These are phyloP conservation scores for Mucor lusitanicus DNA, from an alignment of 371 early-diverging fungal genomes.

Conservation along the genomic window DNA sequence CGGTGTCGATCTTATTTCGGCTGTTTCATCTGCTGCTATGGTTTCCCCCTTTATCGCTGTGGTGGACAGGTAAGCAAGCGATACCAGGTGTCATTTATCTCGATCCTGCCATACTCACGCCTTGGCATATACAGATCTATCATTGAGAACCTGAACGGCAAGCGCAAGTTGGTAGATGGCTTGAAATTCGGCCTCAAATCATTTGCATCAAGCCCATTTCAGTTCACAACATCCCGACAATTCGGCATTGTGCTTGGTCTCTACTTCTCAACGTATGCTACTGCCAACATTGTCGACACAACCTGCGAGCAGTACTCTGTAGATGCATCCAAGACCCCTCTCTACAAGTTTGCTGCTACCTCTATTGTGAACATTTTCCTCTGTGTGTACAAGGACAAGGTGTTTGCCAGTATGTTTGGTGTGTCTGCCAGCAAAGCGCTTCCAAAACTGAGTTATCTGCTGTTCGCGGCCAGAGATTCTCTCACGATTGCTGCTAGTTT, in stretches of 20 bases:
- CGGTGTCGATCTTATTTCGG: conserved; percentile 47
- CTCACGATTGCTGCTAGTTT: conserved; percentile 70
- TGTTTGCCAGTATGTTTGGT: conserved; percentile 67
- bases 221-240: conserved; percentile 47
- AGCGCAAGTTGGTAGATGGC: conserved; percentile 43
- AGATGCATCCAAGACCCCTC: conserved; percentile 23
- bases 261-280: conserved; percentile 59
- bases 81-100: not conserved
- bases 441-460: conserved; percentile 50
- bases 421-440: conserved; percentile 42
- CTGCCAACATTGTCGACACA: conserved; percentile 62
- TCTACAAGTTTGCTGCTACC: conserved; percentile 65
- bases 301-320: conserved; percentile 43
- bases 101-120: not conserved
- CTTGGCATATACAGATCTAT: conserved; percentile 42
- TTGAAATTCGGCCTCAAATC: conserved; percentile 42
- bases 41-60: conserved; percentile 67
- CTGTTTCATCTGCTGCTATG: conserved; percentile 44
- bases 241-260: conserved; percentile 56
- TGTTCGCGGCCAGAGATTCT: conserved; percentile 64
- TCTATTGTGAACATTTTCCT: conserved; percentile 55
- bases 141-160: conserved; percentile 64
- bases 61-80: conserved; percentile 54
- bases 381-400: conserved; percentile 62
- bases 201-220: conserved; percentile 44